phyloP scores from a whole-genome alignment of 306 rosid genomes.

The Vigna hirtella region DNA sequence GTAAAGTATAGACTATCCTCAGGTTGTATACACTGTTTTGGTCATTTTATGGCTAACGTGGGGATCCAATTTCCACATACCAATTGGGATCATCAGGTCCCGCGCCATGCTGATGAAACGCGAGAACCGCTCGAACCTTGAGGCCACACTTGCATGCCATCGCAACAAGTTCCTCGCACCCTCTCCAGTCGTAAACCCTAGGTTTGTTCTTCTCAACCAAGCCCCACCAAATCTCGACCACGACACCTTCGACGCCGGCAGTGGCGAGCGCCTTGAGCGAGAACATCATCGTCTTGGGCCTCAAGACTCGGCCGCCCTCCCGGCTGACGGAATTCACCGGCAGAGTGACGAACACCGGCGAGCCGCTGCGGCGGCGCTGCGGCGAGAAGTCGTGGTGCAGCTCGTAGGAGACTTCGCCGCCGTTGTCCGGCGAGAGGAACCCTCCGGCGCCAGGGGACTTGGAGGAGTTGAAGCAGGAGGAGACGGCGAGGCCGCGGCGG shows the following conservation, averaged over 20 bases:
- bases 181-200: conserved; percentile 77
- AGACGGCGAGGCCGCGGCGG: conserved; percentile 47
- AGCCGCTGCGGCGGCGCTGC: conserved; percentile 61
- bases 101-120: conserved; percentile 72
- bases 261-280: conserved; percentile 69
- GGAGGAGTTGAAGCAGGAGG: conserved; percentile 71
- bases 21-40: background rate
- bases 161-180: conserved; percentile 66
- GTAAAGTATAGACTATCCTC: background rate
- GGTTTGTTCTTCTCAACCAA: conserved; percentile 81
- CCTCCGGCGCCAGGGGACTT: conserved; percentile 66
- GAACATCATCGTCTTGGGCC: conserved; percentile 56
- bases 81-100: conserved; percentile 67
- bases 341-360: conserved; percentile 75
- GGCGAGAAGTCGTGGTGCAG: conserved; percentile 68
- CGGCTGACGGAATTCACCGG: conserved; percentile 60
- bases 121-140: conserved; percentile 82
- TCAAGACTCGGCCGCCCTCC: conserved; percentile 52
- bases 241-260: conserved; percentile 91
- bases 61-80: conserved; percentile 41
- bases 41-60: background rate
- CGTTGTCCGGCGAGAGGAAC: conserved; percentile 65
- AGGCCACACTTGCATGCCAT: conserved; percentile 69
- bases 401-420: conserved; percentile 66
- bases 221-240: conserved; percentile 94